phyloP scores from a whole-genome alignment of 768 basidiomycete genomes.

The Trametes maxima region DNA sequence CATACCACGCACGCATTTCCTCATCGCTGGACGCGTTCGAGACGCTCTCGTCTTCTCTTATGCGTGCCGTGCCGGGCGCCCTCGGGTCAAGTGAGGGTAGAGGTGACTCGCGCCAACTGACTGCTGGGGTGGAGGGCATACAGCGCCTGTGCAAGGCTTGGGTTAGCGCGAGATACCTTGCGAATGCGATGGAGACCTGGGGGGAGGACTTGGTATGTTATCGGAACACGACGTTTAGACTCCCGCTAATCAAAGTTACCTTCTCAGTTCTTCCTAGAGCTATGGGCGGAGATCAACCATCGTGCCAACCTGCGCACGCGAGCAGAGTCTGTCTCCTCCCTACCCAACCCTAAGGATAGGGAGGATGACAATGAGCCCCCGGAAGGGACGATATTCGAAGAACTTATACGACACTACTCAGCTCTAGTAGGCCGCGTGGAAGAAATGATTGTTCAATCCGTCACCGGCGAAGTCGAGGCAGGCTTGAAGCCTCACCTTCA shows the following conservation, averaged over 20 bases:
- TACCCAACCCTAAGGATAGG: slow-evolving; percentile 47
- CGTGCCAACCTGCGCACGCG: slow-evolving; percentile 58
- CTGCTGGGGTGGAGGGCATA: slow-evolving; percentile 82
- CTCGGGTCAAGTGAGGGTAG: slow-evolving; percentile 55
- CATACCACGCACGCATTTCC: slow-evolving; percentile 76
- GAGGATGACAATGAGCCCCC: slow-evolving; percentile 37
- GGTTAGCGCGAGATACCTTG: slow-evolving; percentile 77
- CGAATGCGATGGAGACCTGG: slow-evolving; percentile 74
- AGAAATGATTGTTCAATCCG: slow-evolving; percentile 83
- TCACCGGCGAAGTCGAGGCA: slow-evolving; percentile 79
- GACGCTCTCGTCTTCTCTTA: slow-evolving; percentile 82
- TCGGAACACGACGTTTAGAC: background rate
- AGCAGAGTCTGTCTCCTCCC: slow-evolving; percentile 48
- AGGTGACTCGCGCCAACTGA: slow-evolving; percentile 55
- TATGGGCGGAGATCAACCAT: slow-evolving; percentile 80
- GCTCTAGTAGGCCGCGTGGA: slow-evolving; percentile 71
- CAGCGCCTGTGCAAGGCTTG: slow-evolving; percentile 85
- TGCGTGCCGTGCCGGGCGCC: slow-evolving; percentile 91
- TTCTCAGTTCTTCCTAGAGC: slow-evolving; percentile 85
- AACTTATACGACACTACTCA: slow-evolving; percentile 65
- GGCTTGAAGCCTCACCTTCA: slow-evolving; percentile 68
- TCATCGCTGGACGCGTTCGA: slow-evolving; percentile 94
- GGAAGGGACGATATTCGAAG: slow-evolving; percentile 78
- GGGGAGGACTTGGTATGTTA: slow-evolving; percentile 82
- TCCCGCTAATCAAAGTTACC: background rate